phyloP scores from a whole-genome alignment of 2,329 filamentous ascomycete species.

The Claviceps sp. region DNA sequence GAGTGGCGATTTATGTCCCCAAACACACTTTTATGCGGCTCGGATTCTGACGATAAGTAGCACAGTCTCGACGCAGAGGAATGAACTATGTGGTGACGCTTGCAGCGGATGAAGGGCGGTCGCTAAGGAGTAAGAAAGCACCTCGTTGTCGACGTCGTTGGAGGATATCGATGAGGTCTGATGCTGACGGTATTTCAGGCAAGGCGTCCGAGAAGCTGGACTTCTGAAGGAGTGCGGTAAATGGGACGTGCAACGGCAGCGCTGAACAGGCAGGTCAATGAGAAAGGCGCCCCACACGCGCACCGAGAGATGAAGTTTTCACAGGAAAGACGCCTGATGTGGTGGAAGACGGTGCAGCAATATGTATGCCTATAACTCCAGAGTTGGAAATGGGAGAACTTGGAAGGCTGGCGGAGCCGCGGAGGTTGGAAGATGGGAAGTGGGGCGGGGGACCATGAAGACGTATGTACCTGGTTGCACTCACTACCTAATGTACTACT shows the following conservation, averaged over 20 bases:
- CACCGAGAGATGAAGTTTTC: not conserved
- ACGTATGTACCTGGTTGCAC: too few species aligned
- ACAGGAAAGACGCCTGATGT: not conserved
- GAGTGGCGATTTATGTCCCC: conserved; percentile 6
- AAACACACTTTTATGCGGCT: not conserved
- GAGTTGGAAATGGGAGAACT: too few species aligned
- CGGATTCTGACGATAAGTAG: not conserved
- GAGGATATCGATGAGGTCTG: conserved; percentile 7
- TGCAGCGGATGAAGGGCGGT: conserved; percentile 3
- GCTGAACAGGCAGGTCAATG: not conserved
- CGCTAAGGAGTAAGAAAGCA: conserved; percentile 5
- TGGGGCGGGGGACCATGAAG: too few species aligned
- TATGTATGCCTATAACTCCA: too few species aligned
- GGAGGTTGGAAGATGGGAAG: too few species aligned
- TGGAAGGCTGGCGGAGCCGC: too few species aligned
- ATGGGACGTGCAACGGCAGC: conserved; percentile 2
- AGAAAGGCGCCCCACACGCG: not conserved
- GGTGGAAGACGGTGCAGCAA: not conserved
- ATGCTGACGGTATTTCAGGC: conserved; percentile 13
- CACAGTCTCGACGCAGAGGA: not conserved
- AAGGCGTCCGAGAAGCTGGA: conserved; percentile 5
- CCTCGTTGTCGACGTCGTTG: conserved; percentile 1
- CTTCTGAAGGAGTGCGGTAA: conserved; percentile 1
- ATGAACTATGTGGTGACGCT: conserved; percentile 3
- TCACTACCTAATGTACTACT: too few species aligned